These are phyloP conservation scores for Chalaropsis ovoidea DNA, from an alignment of 2,329 filamentous ascomycete species.

Conservation along the genomic window DNA sequence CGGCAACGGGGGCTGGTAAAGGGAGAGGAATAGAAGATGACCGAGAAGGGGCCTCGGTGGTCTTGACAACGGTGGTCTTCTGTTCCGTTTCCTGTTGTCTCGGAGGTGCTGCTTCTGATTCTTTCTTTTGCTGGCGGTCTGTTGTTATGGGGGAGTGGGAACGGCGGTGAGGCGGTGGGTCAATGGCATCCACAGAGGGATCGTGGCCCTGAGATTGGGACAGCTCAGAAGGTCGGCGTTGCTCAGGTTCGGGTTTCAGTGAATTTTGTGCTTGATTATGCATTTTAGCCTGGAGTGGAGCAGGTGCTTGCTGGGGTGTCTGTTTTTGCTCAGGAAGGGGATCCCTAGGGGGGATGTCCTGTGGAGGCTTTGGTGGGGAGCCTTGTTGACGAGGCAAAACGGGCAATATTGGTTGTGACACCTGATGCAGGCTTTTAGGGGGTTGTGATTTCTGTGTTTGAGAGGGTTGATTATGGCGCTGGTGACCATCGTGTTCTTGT, in stretches of 20 bases:
- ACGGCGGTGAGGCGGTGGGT: slow-evolving; percentile 15
- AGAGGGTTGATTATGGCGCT: not conserved
- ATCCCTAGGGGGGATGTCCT: slow-evolving; percentile 18
- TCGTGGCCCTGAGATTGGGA: slow-evolving; percentile 6
- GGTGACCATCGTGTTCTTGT: slow-evolving; percentile 27
- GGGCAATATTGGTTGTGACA: slow-evolving; percentile 28
- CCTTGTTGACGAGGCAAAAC: slow-evolving; percentile 31
- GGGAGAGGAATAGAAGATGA: slow-evolving; percentile 1
- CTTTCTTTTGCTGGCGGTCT: slow-evolving; percentile 1
- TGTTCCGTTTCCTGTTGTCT: not conserved
- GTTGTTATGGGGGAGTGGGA: slow-evolving; percentile 8
- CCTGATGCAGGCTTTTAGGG: slow-evolving; percentile 32
- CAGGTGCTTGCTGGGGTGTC: slow-evolving; percentile 19
- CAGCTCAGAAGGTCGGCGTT: not conserved
- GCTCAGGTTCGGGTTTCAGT: slow-evolving; percentile 30
- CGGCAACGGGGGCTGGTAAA: not conserved
- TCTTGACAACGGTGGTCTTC: not conserved
- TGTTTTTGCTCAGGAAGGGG: slow-evolving; percentile 15
- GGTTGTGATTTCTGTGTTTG: slow-evolving; percentile 4
- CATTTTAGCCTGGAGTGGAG: slow-evolving; percentile 20
- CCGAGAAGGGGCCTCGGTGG: not conserved
- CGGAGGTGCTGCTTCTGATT: not conserved
- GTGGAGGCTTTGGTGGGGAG: slow-evolving; percentile 27
- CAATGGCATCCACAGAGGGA: not conserved
- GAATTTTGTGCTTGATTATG: slow-evolving; percentile 21